A percentile compares a stretch with the other conserved stretches of the same genome.
These are phyloP conservation scores for Aspergillus piperis DNA, from an alignment of 2,329 filamentous ascomycete species.

Conservation along the genomic window DNA sequence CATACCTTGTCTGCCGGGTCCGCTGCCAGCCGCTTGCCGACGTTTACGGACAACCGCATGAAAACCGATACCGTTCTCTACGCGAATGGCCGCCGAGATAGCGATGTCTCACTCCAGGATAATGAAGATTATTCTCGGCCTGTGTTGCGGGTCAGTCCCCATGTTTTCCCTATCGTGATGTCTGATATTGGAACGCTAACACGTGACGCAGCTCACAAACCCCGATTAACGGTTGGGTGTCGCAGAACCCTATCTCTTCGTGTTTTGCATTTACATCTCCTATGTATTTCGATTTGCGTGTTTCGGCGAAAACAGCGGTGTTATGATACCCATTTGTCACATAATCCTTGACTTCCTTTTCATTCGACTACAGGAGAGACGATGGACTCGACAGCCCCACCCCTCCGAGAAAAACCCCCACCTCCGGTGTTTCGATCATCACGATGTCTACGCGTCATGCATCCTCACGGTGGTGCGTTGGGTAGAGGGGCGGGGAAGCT, in stretches of 20 bases:
- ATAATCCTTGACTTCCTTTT: slow-evolving; percentile 29
- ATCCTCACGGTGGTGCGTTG: not conserved
- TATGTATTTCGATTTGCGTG: slow-evolving; percentile 31
- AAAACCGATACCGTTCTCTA: slow-evolving; percentile 46
- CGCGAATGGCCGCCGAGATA: slow-evolving; percentile 43
- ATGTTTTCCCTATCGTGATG: not conserved
- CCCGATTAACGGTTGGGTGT: slow-evolving; percentile 31
- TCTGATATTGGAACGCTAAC: slow-evolving; percentile 19
- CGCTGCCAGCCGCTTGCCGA: slow-evolving; percentile 27
- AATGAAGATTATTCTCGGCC: slow-evolving; percentile 52
- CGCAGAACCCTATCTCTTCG: slow-evolving; percentile 14
- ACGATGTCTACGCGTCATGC: slow-evolving; percentile 4
- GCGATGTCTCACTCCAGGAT: slow-evolving; percentile 50
- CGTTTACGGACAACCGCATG: slow-evolving; percentile 48
- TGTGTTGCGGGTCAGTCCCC: slow-evolving; percentile 42
- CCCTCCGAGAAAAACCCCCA: not conserved
- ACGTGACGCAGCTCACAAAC: slow-evolving; percentile 33
- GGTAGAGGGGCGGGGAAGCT: not conserved
- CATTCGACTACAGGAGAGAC: slow-evolving; percentile 14
- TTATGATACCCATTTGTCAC: slow-evolving; percentile 45
- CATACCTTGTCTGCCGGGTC: slow-evolving; percentile 28
- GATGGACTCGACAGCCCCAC: slow-evolving; percentile 13
- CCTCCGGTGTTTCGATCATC: not conserved
- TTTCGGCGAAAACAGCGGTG: slow-evolving; percentile 35
- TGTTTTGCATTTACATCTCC: slow-evolving; percentile 19